phyloP scores from a whole-genome alignment of 441 rosid species.

The Raphanus hybrid region DNA sequence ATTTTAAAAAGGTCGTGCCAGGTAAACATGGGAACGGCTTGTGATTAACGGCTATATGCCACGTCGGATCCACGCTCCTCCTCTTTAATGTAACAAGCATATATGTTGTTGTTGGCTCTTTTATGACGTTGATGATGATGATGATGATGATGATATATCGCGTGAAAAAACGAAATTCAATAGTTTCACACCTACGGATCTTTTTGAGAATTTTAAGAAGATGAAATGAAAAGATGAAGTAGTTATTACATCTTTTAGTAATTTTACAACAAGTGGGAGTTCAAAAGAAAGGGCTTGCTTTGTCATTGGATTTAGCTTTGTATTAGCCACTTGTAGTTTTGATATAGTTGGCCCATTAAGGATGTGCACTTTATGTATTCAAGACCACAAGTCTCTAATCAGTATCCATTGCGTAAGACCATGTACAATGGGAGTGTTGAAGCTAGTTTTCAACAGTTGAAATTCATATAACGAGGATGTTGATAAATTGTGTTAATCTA shows the following conservation, averaged over 20 bases:
- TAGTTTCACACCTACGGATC: background rate
- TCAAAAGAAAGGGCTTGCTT: background rate
- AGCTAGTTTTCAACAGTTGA: no score
- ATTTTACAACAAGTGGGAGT: background rate
- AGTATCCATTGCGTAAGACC: background rate
- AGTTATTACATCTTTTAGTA: no score
- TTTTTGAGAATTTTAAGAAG: background rate
- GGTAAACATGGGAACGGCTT: no score
- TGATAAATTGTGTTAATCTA: no score
- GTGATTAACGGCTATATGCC: no score
- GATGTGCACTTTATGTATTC: background rate
- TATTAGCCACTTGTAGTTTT: background rate
- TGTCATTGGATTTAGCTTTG: background rate
- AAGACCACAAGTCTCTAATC: background rate
- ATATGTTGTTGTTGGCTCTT: background rate
- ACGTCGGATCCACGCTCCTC: no score
- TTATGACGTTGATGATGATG: no score
- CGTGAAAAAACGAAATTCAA: background rate
- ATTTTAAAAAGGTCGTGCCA: no score
- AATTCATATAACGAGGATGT: no score
- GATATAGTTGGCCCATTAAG: slow-evolving; percentile 7
- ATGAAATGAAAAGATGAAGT: background rate
- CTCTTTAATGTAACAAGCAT: background rate
- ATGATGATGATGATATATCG: background rate
- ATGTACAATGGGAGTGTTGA: no score